Base-by-base conservation (phyloP, 164 flowering plant species). In the Malania oleifera region DNA sequence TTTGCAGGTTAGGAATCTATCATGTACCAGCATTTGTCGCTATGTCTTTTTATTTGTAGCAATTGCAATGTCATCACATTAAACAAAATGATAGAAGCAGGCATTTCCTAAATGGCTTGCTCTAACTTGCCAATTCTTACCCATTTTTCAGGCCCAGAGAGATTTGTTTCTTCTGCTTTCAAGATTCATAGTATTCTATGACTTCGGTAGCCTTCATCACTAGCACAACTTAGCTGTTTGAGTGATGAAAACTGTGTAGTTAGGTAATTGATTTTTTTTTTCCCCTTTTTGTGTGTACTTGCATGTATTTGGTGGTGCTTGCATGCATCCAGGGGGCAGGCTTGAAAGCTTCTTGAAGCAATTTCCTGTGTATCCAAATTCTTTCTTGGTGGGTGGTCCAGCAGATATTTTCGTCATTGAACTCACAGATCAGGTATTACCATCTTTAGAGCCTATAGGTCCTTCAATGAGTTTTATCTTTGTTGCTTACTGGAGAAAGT, bases 331-430 rank as follows among this genome's bases (percentile, higher is more conserved):
- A 90, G 99, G 17, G 78, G 96, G 85, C 59, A 85, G 73, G 70
- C 84, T 95, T 43, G 84, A 75, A n/a, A 72, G 58, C 69, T 91
- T 95, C 72, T 75, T 93, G 31, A 73, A 78, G 57, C 80, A 86
- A 7, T 88, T 75, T 68, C 99, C 99, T 13, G 69, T 61, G 37
- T 82, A 86, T 62, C 96, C 96, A 54, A 93, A 80, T 78, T 82
- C 89, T 52, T 82, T 93, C 66, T 72, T 93, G 64, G 68, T 88
- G 66, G 99, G 99, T 61, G 80, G 97, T 58, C 83, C 96, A 28
- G 85, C 89, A 54, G 99, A 93, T 56, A 61, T 83, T 52, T 85
- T 93, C 74, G 87, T 90, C 23, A 88, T 74, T 61, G 99, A 93
- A 73, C 76, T 93, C 26, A 66, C 97, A 20, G 97, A 93, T 70